Percentiles rank a stretch among this genome's conserved stretches.
phyloP scores from a whole-genome alignment of 345 rosid genomes.

The Geranium brycei region DNA sequence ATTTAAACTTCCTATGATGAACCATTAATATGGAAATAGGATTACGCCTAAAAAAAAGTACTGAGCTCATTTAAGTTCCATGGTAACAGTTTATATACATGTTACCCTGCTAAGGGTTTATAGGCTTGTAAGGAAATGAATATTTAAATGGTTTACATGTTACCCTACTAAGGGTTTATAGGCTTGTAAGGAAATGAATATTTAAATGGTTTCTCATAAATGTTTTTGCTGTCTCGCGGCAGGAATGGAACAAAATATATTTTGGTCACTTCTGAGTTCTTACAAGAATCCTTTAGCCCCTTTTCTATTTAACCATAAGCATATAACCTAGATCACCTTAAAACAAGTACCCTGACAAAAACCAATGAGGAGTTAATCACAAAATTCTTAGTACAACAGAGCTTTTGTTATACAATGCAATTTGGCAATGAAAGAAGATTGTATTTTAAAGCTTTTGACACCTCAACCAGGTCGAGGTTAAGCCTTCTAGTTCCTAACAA shows the following conservation, averaged over 20 bases:
- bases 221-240: background rate
- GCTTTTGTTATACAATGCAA: background rate
- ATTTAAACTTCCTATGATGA: background rate
- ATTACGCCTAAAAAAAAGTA: too few relatives aligned
- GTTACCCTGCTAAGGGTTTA: too few relatives aligned
- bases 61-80: too few relatives aligned
- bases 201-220: background rate
- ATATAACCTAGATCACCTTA: background rate
- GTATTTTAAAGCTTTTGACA: background rate
- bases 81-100: too few relatives aligned
- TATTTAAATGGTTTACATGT: too few relatives aligned
- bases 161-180: too few relatives aligned
- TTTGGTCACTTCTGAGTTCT: background rate
- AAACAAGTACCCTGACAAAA: background rate
- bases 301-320: background rate
- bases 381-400: background rate
- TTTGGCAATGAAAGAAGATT: background rate
- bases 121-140: background rate
- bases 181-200: background rate
- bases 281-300: background rate
- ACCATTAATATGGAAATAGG: background rate
- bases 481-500: background rate
- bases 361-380: background rate
- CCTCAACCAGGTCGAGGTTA: background rate
- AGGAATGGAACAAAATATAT: background rate